Conservation (phyloP, 768 basidiomycete genomes). For the Lentinula aciculospora region DNA sequence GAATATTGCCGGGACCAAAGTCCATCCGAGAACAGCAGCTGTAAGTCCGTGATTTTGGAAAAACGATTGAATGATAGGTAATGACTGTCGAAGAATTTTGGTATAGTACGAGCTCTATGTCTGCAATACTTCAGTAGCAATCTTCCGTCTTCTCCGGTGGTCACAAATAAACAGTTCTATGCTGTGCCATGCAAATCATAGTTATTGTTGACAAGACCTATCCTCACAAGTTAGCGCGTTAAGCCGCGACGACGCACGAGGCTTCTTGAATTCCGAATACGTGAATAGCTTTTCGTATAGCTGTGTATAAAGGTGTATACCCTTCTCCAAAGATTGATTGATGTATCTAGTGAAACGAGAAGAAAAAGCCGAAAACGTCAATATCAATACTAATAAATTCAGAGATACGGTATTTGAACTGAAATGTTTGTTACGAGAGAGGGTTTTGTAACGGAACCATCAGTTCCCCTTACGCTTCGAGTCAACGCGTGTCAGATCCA, state of each 20-base stretch:
- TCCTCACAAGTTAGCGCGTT: neutral
- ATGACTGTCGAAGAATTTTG: neutral
- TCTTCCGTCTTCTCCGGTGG: neutral
- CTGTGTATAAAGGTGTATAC: neutral
- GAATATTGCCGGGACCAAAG: neutral
- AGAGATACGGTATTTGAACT: neutral
- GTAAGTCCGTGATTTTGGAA: too few relatives aligned
- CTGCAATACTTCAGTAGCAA: too few relatives aligned
- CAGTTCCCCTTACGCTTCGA: neutral
- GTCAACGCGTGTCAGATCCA: slow-evolving; percentile 6
- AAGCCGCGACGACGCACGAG: neutral
- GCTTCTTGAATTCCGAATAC: neutral
- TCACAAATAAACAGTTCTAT: neutral
- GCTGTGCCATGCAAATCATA: neutral
- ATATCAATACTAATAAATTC: neutral
- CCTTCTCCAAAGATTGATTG: neutral
- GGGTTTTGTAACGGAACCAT: slow-evolving; percentile 4
- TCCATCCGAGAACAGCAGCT: neutral
- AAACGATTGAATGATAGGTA: too few relatives aligned
- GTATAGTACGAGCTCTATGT: too few relatives aligned
- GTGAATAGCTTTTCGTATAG: neutral
- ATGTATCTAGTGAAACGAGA: neutral
- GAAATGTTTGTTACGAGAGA: neutral
- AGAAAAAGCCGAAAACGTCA: neutral
- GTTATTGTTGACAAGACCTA: neutral